Base-by-base conservation (phyloP, 2,329 filamentous ascomycete genomes). In the Stylonectria norvegica region DNA sequence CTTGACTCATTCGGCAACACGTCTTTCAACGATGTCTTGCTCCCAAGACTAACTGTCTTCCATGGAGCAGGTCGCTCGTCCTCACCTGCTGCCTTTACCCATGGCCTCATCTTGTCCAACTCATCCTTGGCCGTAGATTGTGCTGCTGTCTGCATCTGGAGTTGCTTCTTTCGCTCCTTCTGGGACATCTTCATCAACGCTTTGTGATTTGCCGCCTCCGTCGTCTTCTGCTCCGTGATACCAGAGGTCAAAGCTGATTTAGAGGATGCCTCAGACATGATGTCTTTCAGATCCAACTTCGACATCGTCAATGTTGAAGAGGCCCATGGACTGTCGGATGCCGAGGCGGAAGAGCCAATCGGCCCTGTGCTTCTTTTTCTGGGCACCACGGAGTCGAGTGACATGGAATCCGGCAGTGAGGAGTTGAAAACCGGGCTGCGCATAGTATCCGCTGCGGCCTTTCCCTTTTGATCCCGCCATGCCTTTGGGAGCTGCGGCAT, bases 81-180 rank as follows among this genome's bases (percentile, higher is more conserved):
- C n/a, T 56, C 59, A n/a, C 69, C 66, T 16, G 61, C 52, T 8
- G 56, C 34, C 18, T 66, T 67, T 38, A 73, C 70, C 70, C 75
- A 75, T 2, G 74, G 67, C 15, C 65, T 63, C n/a, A 46, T 45
- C 19, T 50, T 62, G 10, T 47, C 28, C 20, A 55, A 52, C 20
- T 59, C 57, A n/a, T 58, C 55, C 27, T 57, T 56, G 5, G 67
- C 64, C 6, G 68, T 63, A 20, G 63, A 65, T 43, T 73, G 66
- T 23, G 69, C 60, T 17, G 61, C 67, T 17, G 73, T 67, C 55
- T 86, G 79, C 46, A 80, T 75, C 55, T 89, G 84, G 54, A 89
- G 79, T 49, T 89, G 79, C 58, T 79, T 86, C 67, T 95, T 97
- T 16, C 89, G 82, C 62, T 96, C 90, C 58, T 93, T 95, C 55